phyloP scores from a whole-genome alignment of 2,329 filamentous ascomycete genomes.

The Cercospora sp. region DNA sequence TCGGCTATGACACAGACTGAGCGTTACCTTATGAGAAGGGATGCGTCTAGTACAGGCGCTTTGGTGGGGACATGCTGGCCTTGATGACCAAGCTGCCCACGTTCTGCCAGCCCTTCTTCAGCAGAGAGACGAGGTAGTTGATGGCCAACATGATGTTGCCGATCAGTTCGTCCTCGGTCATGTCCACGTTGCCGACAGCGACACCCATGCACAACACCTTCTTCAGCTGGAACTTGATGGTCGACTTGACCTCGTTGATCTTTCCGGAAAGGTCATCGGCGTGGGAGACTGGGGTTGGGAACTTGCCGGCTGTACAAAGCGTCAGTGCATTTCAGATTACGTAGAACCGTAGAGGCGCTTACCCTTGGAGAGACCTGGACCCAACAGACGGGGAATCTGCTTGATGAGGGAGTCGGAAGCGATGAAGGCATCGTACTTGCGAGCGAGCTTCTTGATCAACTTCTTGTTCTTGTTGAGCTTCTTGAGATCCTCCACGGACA shows the following conservation, averaged over 20 bases:
- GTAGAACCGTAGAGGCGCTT: constrained; percentile 40
- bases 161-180: constrained; percentile 93
- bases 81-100: constrained; percentile 99
- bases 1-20: neutral
- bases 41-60: constrained; percentile 83
- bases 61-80: constrained; percentile 98
- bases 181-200: constrained; percentile 96
- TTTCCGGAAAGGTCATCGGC: constrained; percentile 88
- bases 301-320: constrained; percentile 80
- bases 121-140: constrained; percentile 99
- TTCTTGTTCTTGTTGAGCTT: constrained; percentile 99
- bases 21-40: constrained; percentile 12
- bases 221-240: constrained; percentile 99
- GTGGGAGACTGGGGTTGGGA: constrained; percentile 98
- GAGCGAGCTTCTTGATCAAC: constrained; percentile 99
- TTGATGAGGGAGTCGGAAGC: constrained; percentile 97
- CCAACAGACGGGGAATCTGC: constrained; percentile 99
- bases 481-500: constrained; percentile 98
- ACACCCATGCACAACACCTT: constrained; percentile 99
- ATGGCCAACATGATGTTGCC: constrained; percentile 99
- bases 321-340: constrained; percentile 29
- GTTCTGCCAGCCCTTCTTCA: constrained; percentile 99
- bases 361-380: constrained; percentile 97
- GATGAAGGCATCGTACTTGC: constrained; percentile 99
- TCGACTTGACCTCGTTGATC: constrained; percentile 99